Base-by-base conservation (phyloP, 108 stramenopile species). In the Nitzschia sp. region DNA sequence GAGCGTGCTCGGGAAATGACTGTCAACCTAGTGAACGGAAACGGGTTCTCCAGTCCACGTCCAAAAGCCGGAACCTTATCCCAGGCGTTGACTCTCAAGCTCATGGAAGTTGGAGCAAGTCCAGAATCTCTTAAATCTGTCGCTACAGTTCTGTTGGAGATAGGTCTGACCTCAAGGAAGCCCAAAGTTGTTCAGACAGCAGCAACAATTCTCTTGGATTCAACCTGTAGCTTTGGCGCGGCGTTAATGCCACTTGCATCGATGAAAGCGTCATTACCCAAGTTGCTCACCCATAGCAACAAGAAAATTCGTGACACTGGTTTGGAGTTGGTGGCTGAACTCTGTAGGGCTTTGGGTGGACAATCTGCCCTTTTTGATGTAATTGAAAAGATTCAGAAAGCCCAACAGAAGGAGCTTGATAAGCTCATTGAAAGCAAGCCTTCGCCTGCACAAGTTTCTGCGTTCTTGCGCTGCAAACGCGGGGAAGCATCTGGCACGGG, bases 271-370 rank as follows among this genome's bases (percentile, higher is more conserved):
- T 51, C 66, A 40, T 65, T 82, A 26, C 87, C 88, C 38, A 83
- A 84, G 53, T 74, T 92, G 14, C 56, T 89, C 10, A 43, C 77
- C 9, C 78, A 92, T 65, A 70, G 88, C 8, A 92, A 92, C 79
- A 87, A 77, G 21, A 80, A 83, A 39, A 83, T 90, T 57, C 86
- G 94, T 21, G 94, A 89, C 14, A 65, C 57, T 57, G 91, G 87
- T 15, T 67, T 95, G 29, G 79, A 86, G 20, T 80, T 92, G 40
- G 44, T 88, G 2, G 89, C 88, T 34, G 94, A 95, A 75, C 71
- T 92, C 15, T 92, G 94, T 65, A 74, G 91, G 20, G 74, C 89
- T n/a, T 59, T 95, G 21, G 89, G 84, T 19, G 89, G 89, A 8
- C 91, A 89, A 62, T 65, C 52, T 24, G 76, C 86, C 1, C 25